Evolutionary conservation across 2,329 filamentous ascomycete genomes (phyloP).

Genomic region (Ceratocystiopsis sp.): DNA sequence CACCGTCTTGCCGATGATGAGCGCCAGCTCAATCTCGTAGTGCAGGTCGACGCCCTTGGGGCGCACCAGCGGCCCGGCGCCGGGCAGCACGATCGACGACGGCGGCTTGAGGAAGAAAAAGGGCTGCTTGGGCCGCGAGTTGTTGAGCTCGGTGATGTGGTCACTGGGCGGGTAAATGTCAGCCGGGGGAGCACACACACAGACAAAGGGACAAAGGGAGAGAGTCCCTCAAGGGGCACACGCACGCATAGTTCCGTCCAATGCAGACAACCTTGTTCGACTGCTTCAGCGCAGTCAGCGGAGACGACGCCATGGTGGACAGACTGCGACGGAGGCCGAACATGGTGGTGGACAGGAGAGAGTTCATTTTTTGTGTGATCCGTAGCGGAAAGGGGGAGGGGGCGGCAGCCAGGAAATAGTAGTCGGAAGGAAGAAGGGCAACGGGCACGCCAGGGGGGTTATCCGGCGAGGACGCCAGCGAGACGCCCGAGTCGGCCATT

Average conservation of each 20-base stretch:
- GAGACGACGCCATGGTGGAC: constrained; percentile 19
- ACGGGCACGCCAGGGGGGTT: too few species aligned
- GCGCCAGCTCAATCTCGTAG: constrained; percentile 86
- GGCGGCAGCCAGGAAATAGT: too few species aligned
- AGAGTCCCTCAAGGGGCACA: background rate
- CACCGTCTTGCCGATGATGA: constrained; percentile 71
- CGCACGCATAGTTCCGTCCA: constrained; percentile 85
- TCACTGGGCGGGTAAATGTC: constrained; percentile 37
- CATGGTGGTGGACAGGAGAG: constrained; percentile 4
- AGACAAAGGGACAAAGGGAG: background rate
- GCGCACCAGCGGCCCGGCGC: constrained; percentile 61
- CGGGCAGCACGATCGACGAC: constrained; percentile 66
- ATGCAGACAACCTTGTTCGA: constrained; percentile 65
- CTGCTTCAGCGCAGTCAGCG: constrained; percentile 21
- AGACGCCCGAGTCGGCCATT: too few species aligned
- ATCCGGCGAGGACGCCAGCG: too few species aligned
- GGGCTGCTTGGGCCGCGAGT: constrained; percentile 72
- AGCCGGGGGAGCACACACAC: background rate
- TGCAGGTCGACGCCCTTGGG: constrained; percentile 75
- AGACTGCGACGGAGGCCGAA: constrained; percentile 14
- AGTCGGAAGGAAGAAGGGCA: too few species aligned
- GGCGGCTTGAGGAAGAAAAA: constrained; percentile 98
- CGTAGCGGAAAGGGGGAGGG: too few species aligned
- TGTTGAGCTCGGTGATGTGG: constrained; percentile 86
- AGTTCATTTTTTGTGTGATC: background rate